Conservation (phyloP, 768 basidiomycete genomes). For the Lepiota brunneoincarnata region DNA sequence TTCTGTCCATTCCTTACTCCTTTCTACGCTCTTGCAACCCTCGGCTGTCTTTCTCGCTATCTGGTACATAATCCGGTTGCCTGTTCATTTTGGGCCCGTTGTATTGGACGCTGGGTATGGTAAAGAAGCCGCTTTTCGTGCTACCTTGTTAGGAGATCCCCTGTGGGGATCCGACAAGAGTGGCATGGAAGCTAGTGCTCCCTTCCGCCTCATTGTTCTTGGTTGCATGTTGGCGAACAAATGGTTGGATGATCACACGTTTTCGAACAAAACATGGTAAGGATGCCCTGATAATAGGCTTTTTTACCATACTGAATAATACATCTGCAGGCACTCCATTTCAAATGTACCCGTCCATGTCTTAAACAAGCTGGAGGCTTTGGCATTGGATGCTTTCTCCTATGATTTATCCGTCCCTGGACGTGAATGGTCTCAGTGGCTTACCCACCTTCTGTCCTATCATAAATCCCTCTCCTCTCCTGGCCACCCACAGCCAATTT, state of each 20-base stretch:
- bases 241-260: slow-evolving; percentile 87
- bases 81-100: slow-evolving; percentile 59
- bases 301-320: slow-evolving; percentile 8
- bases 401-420: slow-evolving; percentile 70
- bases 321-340: slow-evolving; percentile 64
- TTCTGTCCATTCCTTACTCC: slow-evolving; percentile 67
- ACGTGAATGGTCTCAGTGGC: slow-evolving; percentile 69
- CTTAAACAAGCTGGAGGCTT: slow-evolving; percentile 69
- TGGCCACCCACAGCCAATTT: slow-evolving; percentile 69
- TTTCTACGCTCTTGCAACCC: slow-evolving; percentile 79
- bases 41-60: slow-evolving; percentile 75
- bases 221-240: slow-evolving; percentile 88
- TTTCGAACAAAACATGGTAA: slow-evolving; percentile 87
- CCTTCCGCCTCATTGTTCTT: slow-evolving; percentile 73
- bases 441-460: slow-evolving; percentile 60
- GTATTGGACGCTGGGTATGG: slow-evolving; percentile 47
- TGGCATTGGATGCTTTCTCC: slow-evolving; percentile 66
- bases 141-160: slow-evolving; percentile 55
- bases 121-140: slow-evolving; percentile 65
- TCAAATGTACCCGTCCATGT: slow-evolving; percentile 70
- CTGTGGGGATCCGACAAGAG: slow-evolving; percentile 42
- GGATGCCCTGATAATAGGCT: slow-evolving; percentile 19
- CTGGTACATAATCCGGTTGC: slow-evolving; percentile 81
- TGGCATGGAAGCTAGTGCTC: slow-evolving; percentile 52
- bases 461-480: slow-evolving; percentile 62